phyloP scores from a whole-genome alignment of 164 flowering plant genomes.

The Nymphaea thermarum region DNA sequence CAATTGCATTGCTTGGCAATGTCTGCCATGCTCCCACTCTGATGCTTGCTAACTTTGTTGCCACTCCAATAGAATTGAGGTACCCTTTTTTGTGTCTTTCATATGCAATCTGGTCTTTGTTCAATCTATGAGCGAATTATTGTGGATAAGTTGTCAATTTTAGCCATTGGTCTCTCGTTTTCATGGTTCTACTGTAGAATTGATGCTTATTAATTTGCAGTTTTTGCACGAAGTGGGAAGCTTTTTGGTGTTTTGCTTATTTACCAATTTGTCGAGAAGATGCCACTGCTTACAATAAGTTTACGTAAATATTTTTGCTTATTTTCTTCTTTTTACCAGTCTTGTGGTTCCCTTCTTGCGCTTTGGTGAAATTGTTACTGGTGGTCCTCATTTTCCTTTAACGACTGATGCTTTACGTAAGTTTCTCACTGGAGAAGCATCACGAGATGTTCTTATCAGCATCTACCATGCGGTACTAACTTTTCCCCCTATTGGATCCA shows the following conservation, averaged over 20 bases:
- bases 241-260: too few species aligned
- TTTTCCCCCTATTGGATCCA: slow-evolving; percentile 2
- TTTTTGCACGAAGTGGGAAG: too few species aligned
- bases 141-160: too few species aligned
- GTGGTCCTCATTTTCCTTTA: slow-evolving; percentile 86
- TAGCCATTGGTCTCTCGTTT: too few species aligned
- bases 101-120: neutral
- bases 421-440: slow-evolving; percentile 85
- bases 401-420: slow-evolving; percentile 86
- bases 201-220: too few species aligned
- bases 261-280: too few species aligned
- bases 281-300: too few species aligned
- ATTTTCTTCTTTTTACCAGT: slow-evolving; percentile 22
- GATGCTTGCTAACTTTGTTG: slow-evolving; percentile 80
- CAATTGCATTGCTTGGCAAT: slow-evolving; percentile 71
- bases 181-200: too few species aligned
- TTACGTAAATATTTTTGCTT: neutral
- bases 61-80: slow-evolving; percentile 95
- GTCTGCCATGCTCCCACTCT: slow-evolving; percentile 75
- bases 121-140: neutral
- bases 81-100: slow-evolving; percentile 3
- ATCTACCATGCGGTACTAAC: slow-evolving; percentile 55
- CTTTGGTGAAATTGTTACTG: slow-evolving; percentile 67
- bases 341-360: slow-evolving; percentile 85
- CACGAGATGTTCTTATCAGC: slow-evolving; percentile 62